Percentiles rank a stretch among this genome's conserved stretches.
phyloP scores from a whole-genome alignment of 352 stramenopile genomes.

The Globisporangium mamillatum region DNA sequence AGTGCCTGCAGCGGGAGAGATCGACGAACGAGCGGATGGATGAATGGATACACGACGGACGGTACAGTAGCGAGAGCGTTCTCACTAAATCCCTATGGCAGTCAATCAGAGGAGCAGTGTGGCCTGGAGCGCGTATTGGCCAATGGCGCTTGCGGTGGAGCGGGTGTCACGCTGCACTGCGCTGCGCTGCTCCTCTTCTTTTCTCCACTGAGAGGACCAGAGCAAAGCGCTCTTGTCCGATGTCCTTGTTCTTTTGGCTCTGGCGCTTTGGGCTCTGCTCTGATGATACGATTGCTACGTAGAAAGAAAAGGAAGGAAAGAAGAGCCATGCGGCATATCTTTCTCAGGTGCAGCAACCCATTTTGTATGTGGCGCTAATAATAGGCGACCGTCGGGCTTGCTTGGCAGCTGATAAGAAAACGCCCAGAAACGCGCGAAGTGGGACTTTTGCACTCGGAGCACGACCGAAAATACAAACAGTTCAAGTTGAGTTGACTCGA shows the following conservation, averaged over 20 bases:
- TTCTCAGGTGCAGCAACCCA: not conserved
- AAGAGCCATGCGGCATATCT: not conserved
- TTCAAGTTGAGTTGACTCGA: not conserved
- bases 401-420: not conserved
- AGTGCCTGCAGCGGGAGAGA: not conserved
- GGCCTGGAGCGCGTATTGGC: not conserved
- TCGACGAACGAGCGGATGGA: not conserved
- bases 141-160: not conserved
- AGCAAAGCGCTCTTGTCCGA: not conserved
- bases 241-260: not conserved
- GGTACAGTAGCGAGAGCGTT: not conserved
- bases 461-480: not conserved
- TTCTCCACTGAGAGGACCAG: not conserved
- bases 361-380: not conserved
- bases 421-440: not conserved
- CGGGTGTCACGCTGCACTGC: not conserved
- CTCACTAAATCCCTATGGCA: not conserved
- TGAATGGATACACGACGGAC: not conserved
- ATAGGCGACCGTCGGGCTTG: not conserved
- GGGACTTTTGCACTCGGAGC: not conserved
- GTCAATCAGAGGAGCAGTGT: not conserved
- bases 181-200: not conserved
- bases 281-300: not conserved
- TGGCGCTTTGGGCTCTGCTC: not conserved
- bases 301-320: conserved; percentile 1